Evolutionary conservation across 2,329 filamentous ascomycete genomes (phyloP), one percentile per base, ranked within the genome.

Genomic region (Plenodomus lindquistii): DNA sequence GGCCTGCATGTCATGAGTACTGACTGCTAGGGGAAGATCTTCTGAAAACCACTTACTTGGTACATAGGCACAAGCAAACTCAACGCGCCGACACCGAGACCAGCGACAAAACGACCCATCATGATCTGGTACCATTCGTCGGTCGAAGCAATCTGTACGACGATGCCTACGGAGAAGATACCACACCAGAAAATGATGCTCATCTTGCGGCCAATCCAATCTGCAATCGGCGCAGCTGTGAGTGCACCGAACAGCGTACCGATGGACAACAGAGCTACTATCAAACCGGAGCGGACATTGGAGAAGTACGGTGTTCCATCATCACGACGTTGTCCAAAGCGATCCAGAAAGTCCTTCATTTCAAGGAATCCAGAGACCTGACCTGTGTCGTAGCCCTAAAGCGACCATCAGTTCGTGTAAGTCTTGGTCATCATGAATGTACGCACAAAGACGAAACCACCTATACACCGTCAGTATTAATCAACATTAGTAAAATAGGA

Each of bases 191-290:
- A 65, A 11, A 82, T 82, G 56, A 88, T 87, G 34, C 81, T 81
- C 19, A 79, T 69, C 34, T 81, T 79, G 4, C 85, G 81, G 15
- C 85, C 85, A 40, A 87, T 73, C 8, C 68, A 69, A 50, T 88
- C 85, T 24, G 84, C 81, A 40, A 87, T 74, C 20, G 81, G 82
- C 13, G 83, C 75, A 31, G 69, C 72, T 20, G 72, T 66, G 3
- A 91, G 76, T 2, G 87, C 81, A 21, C 88, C 88, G 51, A 90
- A 84, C 67, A 91, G 89, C 7, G 87, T 90, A 21, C 87, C 87
- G 24, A 85, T 85, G 0, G 85, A 89, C 11, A 91, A 77, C 34
- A 69, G 31, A 29, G 48, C 65, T 5, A 69, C 65, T 19, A 70
- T 69, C 3, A 65, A 51, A 7, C 66, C 66, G 3, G 62, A 63